Evolutionary conservation across 495 filamentous ascomycete genomes (phyloP).

Genomic region (Parathielavia hyrcaniae): DNA sequence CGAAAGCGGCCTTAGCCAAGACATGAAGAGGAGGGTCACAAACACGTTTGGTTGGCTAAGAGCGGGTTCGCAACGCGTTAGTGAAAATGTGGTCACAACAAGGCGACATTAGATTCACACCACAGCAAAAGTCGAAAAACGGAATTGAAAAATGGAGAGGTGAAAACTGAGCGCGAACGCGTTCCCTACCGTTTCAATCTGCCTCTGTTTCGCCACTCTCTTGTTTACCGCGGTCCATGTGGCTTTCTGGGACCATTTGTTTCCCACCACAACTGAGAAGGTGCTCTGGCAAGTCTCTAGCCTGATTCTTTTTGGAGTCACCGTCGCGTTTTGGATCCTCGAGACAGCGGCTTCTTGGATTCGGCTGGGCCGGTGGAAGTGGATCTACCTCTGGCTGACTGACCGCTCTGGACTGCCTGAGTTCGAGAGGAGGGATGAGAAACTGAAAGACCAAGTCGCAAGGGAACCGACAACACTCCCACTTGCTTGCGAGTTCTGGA

Average conservation of each 20-base stretch:
- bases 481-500: neutral
- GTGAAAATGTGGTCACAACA: too few species aligned
- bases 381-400: neutral
- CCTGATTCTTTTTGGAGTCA: neutral
- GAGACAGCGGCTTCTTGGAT: neutral
- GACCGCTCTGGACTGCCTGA: neutral
- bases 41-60: too few species aligned
- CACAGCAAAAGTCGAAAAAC: too few species aligned
- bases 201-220: neutral
- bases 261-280: neutral
- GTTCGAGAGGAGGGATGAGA: neutral
- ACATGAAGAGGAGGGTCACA: too few species aligned
- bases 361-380: neutral
- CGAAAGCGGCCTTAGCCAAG: constrained; percentile 7
- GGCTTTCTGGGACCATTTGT: neutral
- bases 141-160: too few species aligned
- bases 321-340: neutral
- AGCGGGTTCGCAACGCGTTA: neutral
- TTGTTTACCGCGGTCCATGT: neutral
- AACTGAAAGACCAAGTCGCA: neutral
- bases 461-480: neutral
- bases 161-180: too few species aligned
- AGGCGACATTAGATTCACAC: too few species aligned
- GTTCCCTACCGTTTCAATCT: too few species aligned
- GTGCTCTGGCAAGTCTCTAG: neutral